These are phyloP conservation scores for Piromyces finnis DNA, from an alignment of 192 early-diverging fungal genomes.

Conservation along the genomic window DNA sequence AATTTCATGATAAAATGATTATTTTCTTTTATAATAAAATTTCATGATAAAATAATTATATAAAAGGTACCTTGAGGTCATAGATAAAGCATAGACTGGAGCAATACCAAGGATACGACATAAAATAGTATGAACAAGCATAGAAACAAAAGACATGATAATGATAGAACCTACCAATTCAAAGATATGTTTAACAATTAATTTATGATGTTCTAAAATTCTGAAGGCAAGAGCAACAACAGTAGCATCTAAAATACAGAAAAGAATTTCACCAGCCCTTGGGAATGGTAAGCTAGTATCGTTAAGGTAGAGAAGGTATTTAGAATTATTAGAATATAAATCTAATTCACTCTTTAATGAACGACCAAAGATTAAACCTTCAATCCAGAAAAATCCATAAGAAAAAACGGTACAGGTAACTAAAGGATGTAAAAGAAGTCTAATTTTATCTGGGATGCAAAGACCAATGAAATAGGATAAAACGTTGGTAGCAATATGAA, in stretches of 20 bases:
- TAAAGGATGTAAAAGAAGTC: neutral
- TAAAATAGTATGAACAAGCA: too few relatives aligned
- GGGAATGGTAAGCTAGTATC: neutral
- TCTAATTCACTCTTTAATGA: neutral
- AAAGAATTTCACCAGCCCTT: neutral
- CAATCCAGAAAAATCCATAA: neutral
- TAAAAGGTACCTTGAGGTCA: too few relatives aligned
- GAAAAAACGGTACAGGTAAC: neutral
- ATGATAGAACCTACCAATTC: neutral
- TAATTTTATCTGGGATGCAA: neutral
- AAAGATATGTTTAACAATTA: neutral
- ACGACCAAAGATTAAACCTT: neutral
- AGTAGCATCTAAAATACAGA: neutral
- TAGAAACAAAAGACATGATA: neutral
- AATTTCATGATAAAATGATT: too few relatives aligned
- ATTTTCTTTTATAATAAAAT: too few relatives aligned
- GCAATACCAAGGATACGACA: too few relatives aligned
- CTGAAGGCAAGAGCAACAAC: neutral
- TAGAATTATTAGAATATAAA: neutral
- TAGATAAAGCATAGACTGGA: too few relatives aligned
- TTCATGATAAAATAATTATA: too few relatives aligned
- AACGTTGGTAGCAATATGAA: neutral
- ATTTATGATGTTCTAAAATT: neutral
- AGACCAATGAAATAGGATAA: neutral
- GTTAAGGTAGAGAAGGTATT: neutral